Evolutionary conservation across 2,329 filamentous ascomycete genomes (phyloP), one percentile per base, ranked within the genome.

Genomic region (Pseudogymnoascus sp.): DNA sequence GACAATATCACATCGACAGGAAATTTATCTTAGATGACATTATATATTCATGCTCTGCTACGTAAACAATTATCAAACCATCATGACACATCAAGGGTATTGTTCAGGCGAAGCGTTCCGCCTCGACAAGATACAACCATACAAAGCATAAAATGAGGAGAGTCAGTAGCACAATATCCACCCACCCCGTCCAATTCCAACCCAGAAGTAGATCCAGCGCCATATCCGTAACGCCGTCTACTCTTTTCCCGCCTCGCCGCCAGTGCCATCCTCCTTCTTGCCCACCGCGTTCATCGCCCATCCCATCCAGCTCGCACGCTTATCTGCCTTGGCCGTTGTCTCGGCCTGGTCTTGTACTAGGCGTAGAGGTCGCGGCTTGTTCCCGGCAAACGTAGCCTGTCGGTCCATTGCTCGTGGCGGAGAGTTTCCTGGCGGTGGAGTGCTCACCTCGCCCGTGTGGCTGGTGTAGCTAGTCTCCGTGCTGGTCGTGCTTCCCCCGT

Each of bases 331-430:
- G 61, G 76, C 76, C 59, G 74, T 76, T 2, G 71, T 71, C 58
- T 83, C 82, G 20, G 75, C 73, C 66, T 87, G 87, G 76, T 96
- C 90, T 74, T 94, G 89, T 54, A 97, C 92, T 30, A 99, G 80
- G 14, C 93, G 83, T 66, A 99, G 78, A 6, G 93, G 93, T 36
- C 92, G 83, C 62, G 95, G 86, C 74, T 94, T 94, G 70, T 86
- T 87, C 47, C 85, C 85, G 3, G 82, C 83, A 61, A 83, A 84
- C 1, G 81, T 84, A 37, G 80, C 83, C 63, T 78, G 77, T 72
- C 84, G 83, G 69, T 86, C 70, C 35, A 38, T 37, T 54, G 73
- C 72, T 9, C 84, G 78, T 14, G 84, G 84, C 28, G 83, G 83
- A 66, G 75, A 86, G 59, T 74, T 73, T 65, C 70, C 77, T 2